Conservation (phyloP, 2,329 filamentous ascomycete species). For the Pseudogymnoascus sp. region DNA sequence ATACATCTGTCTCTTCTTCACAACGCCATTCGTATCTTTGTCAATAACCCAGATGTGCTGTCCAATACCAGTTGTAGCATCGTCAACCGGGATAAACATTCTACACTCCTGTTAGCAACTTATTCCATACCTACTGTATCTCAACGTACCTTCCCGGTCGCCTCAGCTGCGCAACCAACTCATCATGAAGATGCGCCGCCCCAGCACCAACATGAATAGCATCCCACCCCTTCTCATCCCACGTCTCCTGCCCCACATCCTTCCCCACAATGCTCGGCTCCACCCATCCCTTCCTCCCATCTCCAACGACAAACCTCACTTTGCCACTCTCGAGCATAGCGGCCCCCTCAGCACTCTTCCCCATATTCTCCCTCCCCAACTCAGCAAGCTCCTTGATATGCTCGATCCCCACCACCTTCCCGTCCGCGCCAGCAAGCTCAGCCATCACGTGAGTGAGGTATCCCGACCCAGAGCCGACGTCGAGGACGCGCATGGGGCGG, state of each 20-base stretch:
- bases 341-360: constrained; percentile 51
- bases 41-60: constrained; percentile 71
- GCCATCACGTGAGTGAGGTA: constrained; percentile 87
- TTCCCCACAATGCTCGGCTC: constrained; percentile 27
- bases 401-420: constrained; percentile 62
- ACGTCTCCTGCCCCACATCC: constrained; percentile 34
- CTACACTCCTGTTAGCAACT: constrained; percentile 28
- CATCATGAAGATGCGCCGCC: constrained; percentile 63
- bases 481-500: constrained; percentile 49
- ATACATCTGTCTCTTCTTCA: constrained; percentile 56
- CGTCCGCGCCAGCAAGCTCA: constrained; percentile 37
- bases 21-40: constrained; percentile 57
- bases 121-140: neutral
- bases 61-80: constrained; percentile 36
- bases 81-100: constrained; percentile 71
- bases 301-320: constrained; percentile 67
- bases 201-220: constrained; percentile 93
- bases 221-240: constrained; percentile 62
- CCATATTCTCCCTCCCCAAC: constrained; percentile 58
- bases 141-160: constrained; percentile 57
- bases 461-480: constrained; percentile 68
- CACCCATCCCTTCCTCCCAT: constrained; percentile 62
- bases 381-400: constrained; percentile 61
- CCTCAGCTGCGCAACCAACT: constrained; percentile 69
- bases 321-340: constrained; percentile 54